Conservation (phyloP, 306 rosid species). For the Hippophae gyantsensis region DNA sequence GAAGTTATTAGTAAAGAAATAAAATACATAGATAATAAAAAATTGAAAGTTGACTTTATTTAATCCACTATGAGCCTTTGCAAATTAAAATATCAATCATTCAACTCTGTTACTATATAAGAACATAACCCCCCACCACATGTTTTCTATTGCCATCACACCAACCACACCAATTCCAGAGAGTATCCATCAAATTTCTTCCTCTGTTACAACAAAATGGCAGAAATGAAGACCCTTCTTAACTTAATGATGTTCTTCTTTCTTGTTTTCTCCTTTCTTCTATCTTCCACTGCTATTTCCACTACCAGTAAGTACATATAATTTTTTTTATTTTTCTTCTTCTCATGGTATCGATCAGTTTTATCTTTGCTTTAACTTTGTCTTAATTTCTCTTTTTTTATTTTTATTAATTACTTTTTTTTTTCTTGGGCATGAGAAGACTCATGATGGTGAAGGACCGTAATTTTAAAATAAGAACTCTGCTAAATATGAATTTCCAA, state of each 20-base stretch:
- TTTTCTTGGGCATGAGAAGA: too few species aligned
- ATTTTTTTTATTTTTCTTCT: not conserved
- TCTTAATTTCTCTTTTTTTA: too few species aligned
- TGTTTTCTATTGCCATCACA: not conserved
- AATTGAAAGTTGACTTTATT: not conserved
- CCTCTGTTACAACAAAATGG: conserved; percentile 4
- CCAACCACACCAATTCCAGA: not conserved
- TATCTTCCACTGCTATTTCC: conserved; percentile 22
- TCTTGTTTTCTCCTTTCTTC: conserved; percentile 21
- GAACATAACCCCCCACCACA: not conserved
- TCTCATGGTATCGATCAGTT: not conserved
- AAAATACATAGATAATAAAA: not conserved
- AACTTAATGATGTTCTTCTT: conserved; percentile 14
- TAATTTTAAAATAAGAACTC: too few species aligned
- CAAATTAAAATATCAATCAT: not conserved
- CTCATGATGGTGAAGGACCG: too few species aligned
- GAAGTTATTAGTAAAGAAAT: not conserved
- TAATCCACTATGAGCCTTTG: not conserved
- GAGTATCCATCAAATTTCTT: not conserved
- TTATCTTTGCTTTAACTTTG: not conserved
- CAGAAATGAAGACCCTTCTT: conserved; percentile 17
- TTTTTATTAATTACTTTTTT: too few species aligned
- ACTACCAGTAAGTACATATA: conserved; percentile 30
- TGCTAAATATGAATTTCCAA: too few species aligned
- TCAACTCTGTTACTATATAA: not conserved